Evolutionary conservation across 2,329 filamentous ascomycete genomes (phyloP).

Genomic region (Coniochaeta sp.): DNA sequence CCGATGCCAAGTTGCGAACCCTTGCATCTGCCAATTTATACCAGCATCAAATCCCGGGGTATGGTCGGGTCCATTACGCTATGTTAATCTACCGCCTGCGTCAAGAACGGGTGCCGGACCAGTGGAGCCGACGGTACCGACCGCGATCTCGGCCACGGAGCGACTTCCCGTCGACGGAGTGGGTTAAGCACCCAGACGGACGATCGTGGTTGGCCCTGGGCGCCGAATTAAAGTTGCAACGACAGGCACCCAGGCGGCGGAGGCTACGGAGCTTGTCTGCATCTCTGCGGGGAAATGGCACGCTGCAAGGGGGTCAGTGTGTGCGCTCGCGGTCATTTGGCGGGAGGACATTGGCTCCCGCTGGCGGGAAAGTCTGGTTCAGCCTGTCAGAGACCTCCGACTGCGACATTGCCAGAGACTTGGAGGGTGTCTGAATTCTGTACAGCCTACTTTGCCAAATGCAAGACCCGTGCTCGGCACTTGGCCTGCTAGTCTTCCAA

Average conservation of each 20-base stretch:
- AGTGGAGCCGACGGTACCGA: neutral
- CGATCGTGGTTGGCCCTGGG: neutral
- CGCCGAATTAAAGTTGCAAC: neutral
- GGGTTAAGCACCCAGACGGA: neutral
- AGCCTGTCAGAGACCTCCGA: neutral
- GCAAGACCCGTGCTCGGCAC: neutral
- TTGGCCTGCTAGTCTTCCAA: no score
- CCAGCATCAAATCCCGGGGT: neutral
- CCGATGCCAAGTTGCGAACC: neutral
- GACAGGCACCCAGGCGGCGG: neutral
- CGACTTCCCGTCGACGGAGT: neutral
- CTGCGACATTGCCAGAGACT: neutral
- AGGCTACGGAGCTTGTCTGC: constrained; percentile 1
- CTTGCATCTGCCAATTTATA: neutral
- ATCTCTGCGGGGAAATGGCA: neutral
- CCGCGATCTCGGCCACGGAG: neutral
- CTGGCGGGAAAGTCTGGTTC: neutral
- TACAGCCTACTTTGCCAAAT: neutral
- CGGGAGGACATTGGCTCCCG: neutral
- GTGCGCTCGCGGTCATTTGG: neutral
- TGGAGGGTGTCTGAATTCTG: neutral
- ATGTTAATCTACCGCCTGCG: neutral
- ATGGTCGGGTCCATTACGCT: neutral
- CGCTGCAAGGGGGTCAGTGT: neutral
- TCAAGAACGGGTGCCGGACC: neutral